Conservation (phyloP, 2,329 filamentous ascomycete genomes). For the Hymenoscyphus linearis region DNA sequence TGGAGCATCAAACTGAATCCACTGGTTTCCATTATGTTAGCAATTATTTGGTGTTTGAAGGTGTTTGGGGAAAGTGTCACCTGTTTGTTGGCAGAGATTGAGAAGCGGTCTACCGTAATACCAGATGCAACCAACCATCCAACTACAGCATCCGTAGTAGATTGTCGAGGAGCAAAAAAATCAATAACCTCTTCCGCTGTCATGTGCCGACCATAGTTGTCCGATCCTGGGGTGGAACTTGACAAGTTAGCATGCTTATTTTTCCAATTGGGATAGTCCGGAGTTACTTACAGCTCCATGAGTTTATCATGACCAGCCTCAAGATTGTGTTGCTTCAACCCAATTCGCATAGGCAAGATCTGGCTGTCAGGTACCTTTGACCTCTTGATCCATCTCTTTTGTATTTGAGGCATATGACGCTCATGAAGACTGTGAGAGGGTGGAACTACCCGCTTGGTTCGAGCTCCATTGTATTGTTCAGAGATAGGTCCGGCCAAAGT, state of each 20-base stretch:
- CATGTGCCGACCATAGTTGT: slow-evolving; percentile 44
- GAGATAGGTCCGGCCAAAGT: slow-evolving; percentile 16
- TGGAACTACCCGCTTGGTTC: slow-evolving; percentile 18
- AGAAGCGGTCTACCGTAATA: slow-evolving; percentile 36
- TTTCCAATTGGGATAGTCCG: slow-evolving; percentile 21
- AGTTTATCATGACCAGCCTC: slow-evolving; percentile 39
- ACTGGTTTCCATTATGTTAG: slow-evolving; percentile 45
- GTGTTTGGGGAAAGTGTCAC: slow-evolving; percentile 5
- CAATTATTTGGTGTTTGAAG: neutral
- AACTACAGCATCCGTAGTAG: slow-evolving; percentile 46
- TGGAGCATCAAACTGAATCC: slow-evolving; percentile 32
- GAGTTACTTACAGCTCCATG: slow-evolving; percentile 35
- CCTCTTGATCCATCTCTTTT: slow-evolving; percentile 17
- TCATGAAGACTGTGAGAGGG: slow-evolving; percentile 21
- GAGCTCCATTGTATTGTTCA: slow-evolving; percentile 4
- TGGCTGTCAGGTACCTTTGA: slow-evolving; percentile 18
- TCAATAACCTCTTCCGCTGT: slow-evolving; percentile 38
- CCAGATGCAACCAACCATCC: slow-evolving; percentile 50
- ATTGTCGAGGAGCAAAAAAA: slow-evolving; percentile 38
- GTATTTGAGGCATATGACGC: slow-evolving; percentile 21
- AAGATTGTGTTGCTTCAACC: slow-evolving; percentile 40
- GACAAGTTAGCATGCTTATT: slow-evolving; percentile 30
- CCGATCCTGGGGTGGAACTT: slow-evolving; percentile 41
- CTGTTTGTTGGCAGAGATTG: slow-evolving; percentile 33
- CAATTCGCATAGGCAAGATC: slow-evolving; percentile 40